Percentiles rank a stretch among this genome's conserved stretches.
Evolutionary conservation across 2,329 filamentous ascomycete species (phyloP).

Genomic region (Dothideomycetes sp.): DNA sequence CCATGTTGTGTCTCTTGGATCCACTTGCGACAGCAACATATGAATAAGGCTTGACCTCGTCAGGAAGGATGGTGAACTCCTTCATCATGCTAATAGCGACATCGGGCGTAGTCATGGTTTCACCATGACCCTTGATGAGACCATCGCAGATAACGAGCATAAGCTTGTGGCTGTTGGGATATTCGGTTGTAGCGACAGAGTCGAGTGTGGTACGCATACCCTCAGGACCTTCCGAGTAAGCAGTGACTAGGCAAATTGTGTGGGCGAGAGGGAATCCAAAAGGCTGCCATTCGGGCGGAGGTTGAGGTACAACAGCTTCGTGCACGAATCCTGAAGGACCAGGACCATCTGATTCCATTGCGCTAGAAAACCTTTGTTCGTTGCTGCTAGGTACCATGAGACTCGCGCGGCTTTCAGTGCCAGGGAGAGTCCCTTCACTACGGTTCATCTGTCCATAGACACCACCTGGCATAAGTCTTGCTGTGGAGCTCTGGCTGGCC

Average conservation of each 20-base stretch:
- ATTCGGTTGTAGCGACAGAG: conserved; percentile 94
- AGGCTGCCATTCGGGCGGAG: conserved; percentile 92
- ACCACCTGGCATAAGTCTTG: conserved; percentile 56
- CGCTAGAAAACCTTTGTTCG: conserved; percentile 44
- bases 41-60: conserved; percentile 82
- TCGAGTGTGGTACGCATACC: conserved; percentile 90
- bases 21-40: conserved; percentile 95
- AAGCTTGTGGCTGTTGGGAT: conserved; percentile 97
- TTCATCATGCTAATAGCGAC: conserved; percentile 90
- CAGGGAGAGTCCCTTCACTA: conserved; percentile 47
- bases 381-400: conserved; percentile 33
- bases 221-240: conserved; percentile 91
- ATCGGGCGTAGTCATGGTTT: conserved; percentile 78
- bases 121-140: conserved; percentile 92
- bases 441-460: conserved; percentile 58
- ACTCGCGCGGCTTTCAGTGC: conserved; percentile 33
- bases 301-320: conserved; percentile 89
- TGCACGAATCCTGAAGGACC: conserved; percentile 94
- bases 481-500: conserved; percentile 75
- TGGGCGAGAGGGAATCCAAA: conserved; percentile 94
- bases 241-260: conserved; percentile 86
- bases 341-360: conserved; percentile 51
- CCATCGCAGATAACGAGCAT: conserved; percentile 96
- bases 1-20: conserved; percentile 98
- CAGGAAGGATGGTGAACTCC: conserved; percentile 68